phyloP scores from a whole-genome alignment of 805 yeast genomes.

The Hanseniaspora jakobsenii region DNA sequence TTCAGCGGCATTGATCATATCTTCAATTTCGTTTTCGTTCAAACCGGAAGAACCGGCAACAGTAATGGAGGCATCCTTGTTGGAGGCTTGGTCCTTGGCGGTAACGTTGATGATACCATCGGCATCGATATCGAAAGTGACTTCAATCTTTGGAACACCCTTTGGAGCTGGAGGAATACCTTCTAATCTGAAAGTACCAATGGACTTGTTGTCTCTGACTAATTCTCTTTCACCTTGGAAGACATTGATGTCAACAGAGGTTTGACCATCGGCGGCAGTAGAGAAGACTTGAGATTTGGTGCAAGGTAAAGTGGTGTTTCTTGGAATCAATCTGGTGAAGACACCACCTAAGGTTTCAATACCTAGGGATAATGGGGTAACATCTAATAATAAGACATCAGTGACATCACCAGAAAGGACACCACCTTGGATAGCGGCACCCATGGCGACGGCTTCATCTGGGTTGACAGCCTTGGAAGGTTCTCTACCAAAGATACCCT shows the following conservation, averaged over 20 bases:
- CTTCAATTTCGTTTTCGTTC: conserved; percentile 78
- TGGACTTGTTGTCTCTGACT: conserved; percentile 92
- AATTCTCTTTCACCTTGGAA: conserved; percentile 99
- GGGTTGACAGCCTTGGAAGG: conserved; percentile 92
- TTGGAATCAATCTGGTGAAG: conserved; percentile 75
- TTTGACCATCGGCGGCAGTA: conserved; percentile 92
- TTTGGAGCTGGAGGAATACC: conserved; percentile 83
- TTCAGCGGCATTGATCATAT: conserved; percentile 85
- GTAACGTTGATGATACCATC: conserved; percentile 94
- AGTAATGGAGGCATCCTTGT: conserved; percentile 88
- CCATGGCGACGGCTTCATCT: conserved; percentile 86
- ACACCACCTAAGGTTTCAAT: conserved; percentile 98
- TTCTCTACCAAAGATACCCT: conserved; percentile 60
- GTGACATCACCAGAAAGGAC: conserved; percentile 89
- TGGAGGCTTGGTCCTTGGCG: conserved; percentile 86
- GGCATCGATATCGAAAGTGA: conserved; percentile 90
- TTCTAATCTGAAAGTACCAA: conserved; percentile 89
- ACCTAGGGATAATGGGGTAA: conserved; percentile 79
- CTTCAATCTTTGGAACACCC: conserved; percentile 75
- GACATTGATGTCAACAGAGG: conserved; percentile 92
- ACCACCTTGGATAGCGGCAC: conserved; percentile 98
- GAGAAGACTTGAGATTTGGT: conserved; percentile 94
- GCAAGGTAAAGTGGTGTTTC: conserved; percentile 93
- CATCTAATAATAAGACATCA: conserved; percentile 80
- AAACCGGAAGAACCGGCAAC: conserved; percentile 93